A percentile compares a stretch with the other conserved stretches of the same genome.
These are phyloP conservation scores for Lycium barbarum DNA, from an alignment of 257 asterid species.

Conservation along the genomic window DNA sequence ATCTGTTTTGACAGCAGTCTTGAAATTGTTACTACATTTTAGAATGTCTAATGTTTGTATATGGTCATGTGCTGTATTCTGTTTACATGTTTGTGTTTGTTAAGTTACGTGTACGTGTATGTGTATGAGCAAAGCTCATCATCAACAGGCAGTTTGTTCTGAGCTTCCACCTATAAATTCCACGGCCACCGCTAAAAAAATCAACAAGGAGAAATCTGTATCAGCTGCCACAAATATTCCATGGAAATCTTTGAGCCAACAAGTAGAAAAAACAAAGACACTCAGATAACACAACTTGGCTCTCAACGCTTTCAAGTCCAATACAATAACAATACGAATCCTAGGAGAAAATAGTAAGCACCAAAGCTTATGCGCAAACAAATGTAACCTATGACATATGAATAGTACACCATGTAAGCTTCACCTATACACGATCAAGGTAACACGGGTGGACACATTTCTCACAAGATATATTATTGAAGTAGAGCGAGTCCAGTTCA, in stretches of 20 bases:
- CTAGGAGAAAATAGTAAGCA: not conserved
- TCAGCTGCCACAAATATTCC: not conserved
- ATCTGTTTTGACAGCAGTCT: no score
- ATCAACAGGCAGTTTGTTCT: no score
- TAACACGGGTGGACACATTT: not conserved
- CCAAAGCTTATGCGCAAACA: not conserved
- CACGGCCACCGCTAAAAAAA: not conserved
- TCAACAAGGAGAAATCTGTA: not conserved
- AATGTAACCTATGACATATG: not conserved
- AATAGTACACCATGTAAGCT: not conserved
- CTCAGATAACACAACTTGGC: not conserved
- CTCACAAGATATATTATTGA: not conserved
- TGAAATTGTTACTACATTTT: no score
- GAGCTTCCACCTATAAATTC: not conserved
- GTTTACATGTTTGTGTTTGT: no score
- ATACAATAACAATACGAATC: not conserved
- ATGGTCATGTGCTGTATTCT: no score
- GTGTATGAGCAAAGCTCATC: no score
- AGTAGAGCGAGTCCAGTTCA: not conserved
- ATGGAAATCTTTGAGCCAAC: not conserved
- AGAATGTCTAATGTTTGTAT: no score
- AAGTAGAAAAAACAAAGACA: not conserved
- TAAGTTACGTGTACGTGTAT: no score
- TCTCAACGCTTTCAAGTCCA: not conserved
- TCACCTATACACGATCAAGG: not conserved